Evolutionary conservation across 2,329 filamentous ascomycete species (phyloP).

Genomic region (Aureobasidium leucospermi): DNA sequence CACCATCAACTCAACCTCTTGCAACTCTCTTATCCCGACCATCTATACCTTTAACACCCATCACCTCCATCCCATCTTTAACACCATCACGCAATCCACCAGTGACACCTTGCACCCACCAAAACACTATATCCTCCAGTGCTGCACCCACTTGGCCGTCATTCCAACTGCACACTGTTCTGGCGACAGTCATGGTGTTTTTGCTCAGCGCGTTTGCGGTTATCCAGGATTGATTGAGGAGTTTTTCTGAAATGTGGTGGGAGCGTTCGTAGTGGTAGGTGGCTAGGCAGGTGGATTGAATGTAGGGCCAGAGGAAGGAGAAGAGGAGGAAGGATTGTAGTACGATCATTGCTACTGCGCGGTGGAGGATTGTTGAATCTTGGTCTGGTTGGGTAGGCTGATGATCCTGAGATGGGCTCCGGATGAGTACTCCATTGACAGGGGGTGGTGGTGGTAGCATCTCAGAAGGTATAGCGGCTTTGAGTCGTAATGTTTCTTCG

Average conservation of each 20-base stretch:
- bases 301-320: constrained; percentile 55
- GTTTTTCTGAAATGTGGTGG: constrained; percentile 55
- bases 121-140: constrained; percentile 49
- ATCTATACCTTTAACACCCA: constrained; percentile 27
- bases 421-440: background rate
- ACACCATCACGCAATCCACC: constrained; percentile 61
- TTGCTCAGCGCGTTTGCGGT: constrained; percentile 49
- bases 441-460: constrained; percentile 18
- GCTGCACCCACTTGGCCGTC: constrained; percentile 57
- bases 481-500: constrained; percentile 48
- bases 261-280: constrained; percentile 58
- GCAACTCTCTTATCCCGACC: background rate
- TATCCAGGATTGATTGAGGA: constrained; percentile 46
- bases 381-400: background rate
- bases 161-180: constrained; percentile 52
- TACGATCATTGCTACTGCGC: constrained; percentile 49
- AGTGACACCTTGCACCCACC: constrained; percentile 57
- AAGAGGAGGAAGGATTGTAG: constrained; percentile 53
- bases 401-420: background rate
- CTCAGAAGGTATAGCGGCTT: constrained; percentile 42
- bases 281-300: constrained; percentile 46
- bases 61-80: constrained; percentile 45
- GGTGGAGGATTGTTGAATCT: constrained; percentile 49
- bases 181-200: constrained; percentile 45
- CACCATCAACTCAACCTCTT: background rate